These are phyloP conservation scores for Penicillium daleae DNA, from an alignment of 495 filamentous ascomycete species.

Conservation along the genomic window DNA sequence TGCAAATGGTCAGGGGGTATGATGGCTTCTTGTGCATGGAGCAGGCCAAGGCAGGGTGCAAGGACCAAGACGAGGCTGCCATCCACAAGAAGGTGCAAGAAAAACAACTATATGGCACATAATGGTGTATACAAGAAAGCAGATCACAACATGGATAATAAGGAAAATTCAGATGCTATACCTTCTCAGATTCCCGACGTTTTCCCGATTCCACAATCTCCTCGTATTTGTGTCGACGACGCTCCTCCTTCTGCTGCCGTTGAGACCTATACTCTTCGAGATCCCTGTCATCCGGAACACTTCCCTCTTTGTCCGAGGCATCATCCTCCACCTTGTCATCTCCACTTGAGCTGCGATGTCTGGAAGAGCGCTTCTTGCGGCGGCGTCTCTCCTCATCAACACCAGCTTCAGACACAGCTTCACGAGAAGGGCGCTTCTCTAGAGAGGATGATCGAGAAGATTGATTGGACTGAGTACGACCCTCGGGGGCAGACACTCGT, in stretches of 20 bases:
- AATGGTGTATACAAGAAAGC: constrained; percentile 29
- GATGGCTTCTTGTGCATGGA: constrained; percentile 23
- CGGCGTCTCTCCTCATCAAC: constrained; percentile 45
- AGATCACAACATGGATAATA: constrained; percentile 32
- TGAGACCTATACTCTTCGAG: constrained; percentile 42
- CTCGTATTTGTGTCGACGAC: constrained; percentile 44
- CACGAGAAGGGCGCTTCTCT: constrained; percentile 40
- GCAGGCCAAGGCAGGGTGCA: constrained; percentile 12
- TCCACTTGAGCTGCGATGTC: constrained; percentile 41
- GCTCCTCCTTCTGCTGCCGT: constrained; percentile 46
- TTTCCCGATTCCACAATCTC: constrained; percentile 42
- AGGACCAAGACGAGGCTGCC: constrained; percentile 6
- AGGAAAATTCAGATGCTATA: constrained; percentile 48
- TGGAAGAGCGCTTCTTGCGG: constrained; percentile 49
- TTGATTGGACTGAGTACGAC: constrained; percentile 32
- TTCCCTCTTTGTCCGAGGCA: constrained; percentile 28
- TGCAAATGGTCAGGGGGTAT: constrained; percentile 14
- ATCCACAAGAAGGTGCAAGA: constrained; percentile 16
- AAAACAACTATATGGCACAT: constrained; percentile 38
- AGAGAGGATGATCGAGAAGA: constrained; percentile 36
- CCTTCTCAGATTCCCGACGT: constrained; percentile 45
- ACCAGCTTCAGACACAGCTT: constrained; percentile 45
- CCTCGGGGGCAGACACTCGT: constrained; percentile 38
- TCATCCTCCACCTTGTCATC: constrained; percentile 33
- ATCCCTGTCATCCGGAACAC: constrained; percentile 34